Conservation (phyloP, 2,329 filamentous ascomycete species). For the Penicillium sp. region DNA sequence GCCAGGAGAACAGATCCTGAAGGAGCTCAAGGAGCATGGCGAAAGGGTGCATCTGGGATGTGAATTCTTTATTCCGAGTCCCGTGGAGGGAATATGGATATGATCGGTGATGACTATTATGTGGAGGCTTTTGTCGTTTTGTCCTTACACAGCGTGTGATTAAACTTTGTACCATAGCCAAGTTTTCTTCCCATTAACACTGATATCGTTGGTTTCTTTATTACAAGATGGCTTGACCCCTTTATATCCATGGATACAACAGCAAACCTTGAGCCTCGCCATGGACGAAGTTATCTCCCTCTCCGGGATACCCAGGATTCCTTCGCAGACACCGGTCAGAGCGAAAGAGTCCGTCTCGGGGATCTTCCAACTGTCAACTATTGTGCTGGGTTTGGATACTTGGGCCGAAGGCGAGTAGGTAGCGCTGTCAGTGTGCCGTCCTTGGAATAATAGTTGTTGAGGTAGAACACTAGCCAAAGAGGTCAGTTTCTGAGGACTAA, state of each 20-base stretch:
- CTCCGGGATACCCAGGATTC: too few species aligned
- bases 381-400: neutral
- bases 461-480: neutral
- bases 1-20: slow-evolving; percentile 67
- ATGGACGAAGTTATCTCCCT: too few species aligned
- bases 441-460: neutral
- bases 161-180: neutral
- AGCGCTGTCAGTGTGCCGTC: neutral
- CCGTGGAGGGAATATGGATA: slow-evolving; percentile 60
- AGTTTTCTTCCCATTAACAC: neutral
- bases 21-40: slow-evolving; percentile 69
- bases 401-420: neutral
- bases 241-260: neutral
- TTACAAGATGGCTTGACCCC: neutral
- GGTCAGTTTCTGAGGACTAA: neutral
- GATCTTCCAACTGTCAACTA: too few species aligned
- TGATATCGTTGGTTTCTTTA: neutral
- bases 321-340: too few species aligned
- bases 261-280: too few species aligned
- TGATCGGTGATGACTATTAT: slow-evolving; percentile 15
- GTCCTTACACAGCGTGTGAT: neutral
- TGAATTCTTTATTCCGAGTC: slow-evolving; percentile 71
- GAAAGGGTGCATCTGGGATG: slow-evolving; percentile 69
- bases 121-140: neutral
- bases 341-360: too few species aligned